Conservation (phyloP, 2,329 filamentous ascomycete species). For the Thielaviopsis euricoi region DNA sequence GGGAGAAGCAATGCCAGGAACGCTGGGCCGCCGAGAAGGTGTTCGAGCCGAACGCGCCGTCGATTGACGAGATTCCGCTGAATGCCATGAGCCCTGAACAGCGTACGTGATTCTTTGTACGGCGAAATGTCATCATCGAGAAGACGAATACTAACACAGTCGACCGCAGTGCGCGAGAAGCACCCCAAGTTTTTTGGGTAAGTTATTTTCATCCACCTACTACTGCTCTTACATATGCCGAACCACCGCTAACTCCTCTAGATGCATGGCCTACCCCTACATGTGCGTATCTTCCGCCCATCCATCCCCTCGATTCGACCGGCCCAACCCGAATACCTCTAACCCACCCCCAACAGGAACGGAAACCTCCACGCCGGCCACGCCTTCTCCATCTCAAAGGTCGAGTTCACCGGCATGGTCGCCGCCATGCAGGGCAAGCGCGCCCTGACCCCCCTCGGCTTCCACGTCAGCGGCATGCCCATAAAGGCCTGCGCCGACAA, state of each 20-base stretch:
- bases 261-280: slow-evolving; percentile 25
- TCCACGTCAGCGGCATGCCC: slow-evolving; percentile 86
- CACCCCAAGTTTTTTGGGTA: slow-evolving; percentile 77
- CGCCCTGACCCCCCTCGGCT: slow-evolving; percentile 77
- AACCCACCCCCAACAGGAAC: slow-evolving; percentile 33
- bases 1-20: slow-evolving; percentile 65
- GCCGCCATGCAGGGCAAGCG: slow-evolving; percentile 82
- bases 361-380: slow-evolving; percentile 82
- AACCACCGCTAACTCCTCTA: slow-evolving; percentile 2
- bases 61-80: slow-evolving; percentile 58
- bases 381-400: slow-evolving; percentile 79
- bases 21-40: slow-evolving; percentile 56
- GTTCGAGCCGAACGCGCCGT: slow-evolving; percentile 77
- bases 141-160: not conserved
- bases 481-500: slow-evolving; percentile 98
- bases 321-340: slow-evolving; percentile 19
- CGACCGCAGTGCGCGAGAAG: slow-evolving; percentile 43
- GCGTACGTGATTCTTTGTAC: slow-evolving; percentile 16
- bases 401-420: slow-evolving; percentile 81
- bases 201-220: slow-evolving; percentile 34
- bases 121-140: too few relatives aligned
- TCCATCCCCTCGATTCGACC: not conserved
- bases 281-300: slow-evolving; percentile 21
- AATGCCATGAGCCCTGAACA: slow-evolving; percentile 57
- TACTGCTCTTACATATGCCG: not conserved